A percentile compares a stretch with the other conserved stretches of the same genome.
Conservation (phyloP, 2,329 filamentous ascomycete species). For the Epichloe hybrida region DNA sequence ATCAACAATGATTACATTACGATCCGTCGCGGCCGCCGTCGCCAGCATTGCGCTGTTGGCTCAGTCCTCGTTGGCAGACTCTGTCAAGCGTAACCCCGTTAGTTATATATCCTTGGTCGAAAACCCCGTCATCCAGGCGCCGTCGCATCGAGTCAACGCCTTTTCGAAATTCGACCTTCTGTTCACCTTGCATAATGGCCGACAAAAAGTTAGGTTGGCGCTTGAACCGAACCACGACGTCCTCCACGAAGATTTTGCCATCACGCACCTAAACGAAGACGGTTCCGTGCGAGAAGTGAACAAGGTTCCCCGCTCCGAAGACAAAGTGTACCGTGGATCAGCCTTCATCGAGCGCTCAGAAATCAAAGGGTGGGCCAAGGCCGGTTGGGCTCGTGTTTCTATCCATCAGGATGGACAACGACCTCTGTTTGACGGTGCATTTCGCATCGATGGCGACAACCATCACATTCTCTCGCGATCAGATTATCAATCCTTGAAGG, state of each 20-base stretch:
- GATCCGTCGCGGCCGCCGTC: slow-evolving; percentile 12
- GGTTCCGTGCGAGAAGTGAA: slow-evolving; percentile 56
- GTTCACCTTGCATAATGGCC: slow-evolving; percentile 57
- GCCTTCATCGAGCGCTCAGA: slow-evolving; percentile 54
- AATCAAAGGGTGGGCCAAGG: slow-evolving; percentile 56
- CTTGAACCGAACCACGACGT: slow-evolving; percentile 89
- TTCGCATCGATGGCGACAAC: slow-evolving; percentile 65
- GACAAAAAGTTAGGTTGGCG: slow-evolving; percentile 60
- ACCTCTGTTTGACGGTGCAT: slow-evolving; percentile 83
- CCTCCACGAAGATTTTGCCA: slow-evolving; percentile 58
- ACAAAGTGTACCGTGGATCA: slow-evolving; percentile 74
- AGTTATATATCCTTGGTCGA: slow-evolving; percentile 60
- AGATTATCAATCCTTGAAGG: slow-evolving; percentile 61
- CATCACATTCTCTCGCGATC: slow-evolving; percentile 73
- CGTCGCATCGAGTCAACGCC: slow-evolving; percentile 65
- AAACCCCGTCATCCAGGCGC: slow-evolving; percentile 63
- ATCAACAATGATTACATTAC: slow-evolving; percentile 14
- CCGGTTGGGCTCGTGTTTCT: slow-evolving; percentile 76
- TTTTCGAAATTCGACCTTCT: slow-evolving; percentile 73
- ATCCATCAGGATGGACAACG: slow-evolving; percentile 60
- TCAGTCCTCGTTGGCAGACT: slow-evolving; percentile 39
- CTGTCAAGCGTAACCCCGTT: slow-evolving; percentile 62
- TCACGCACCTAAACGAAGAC: slow-evolving; percentile 59
- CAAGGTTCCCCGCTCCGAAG: slow-evolving; percentile 54
- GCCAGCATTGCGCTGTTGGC: slow-evolving; percentile 12